Percentiles rank a stretch among this genome's conserved stretches.
Conservation (phyloP, 768 basidiomycete species). For the Lactarius deliciosus region DNA sequence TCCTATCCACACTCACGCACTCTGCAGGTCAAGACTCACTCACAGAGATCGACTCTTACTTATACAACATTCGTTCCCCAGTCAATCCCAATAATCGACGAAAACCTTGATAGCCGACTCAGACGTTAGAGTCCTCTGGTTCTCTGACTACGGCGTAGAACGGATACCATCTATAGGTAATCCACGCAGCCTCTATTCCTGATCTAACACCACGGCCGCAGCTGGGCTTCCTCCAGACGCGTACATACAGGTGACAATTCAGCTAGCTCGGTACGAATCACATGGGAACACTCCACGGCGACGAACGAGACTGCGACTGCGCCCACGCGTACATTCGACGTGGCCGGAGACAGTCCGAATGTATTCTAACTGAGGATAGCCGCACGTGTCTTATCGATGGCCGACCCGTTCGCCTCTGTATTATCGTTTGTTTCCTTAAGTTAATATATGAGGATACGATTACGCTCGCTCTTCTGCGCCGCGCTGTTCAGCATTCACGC, state of each 20-base stretch:
- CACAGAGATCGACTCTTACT: slow-evolving; percentile 62
- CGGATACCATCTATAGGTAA: slow-evolving; percentile 80
- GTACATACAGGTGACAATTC: slow-evolving; percentile 86
- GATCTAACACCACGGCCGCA: slow-evolving; percentile 30
- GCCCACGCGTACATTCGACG: slow-evolving; percentile 80
- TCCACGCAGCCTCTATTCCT: slow-evolving; percentile 16
- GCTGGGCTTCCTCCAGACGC: slow-evolving; percentile 70
- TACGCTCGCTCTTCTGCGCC: slow-evolving; percentile 52
- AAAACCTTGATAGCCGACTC: slow-evolving; percentile 71
- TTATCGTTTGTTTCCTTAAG: slow-evolving; percentile 2
- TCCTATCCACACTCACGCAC: slow-evolving; percentile 8
- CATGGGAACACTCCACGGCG: slow-evolving; percentile 74
- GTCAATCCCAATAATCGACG: slow-evolving; percentile 78
- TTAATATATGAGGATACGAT: slow-evolving; percentile 30
- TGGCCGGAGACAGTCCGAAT: slow-evolving; percentile 83
- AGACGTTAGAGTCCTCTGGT: slow-evolving; percentile 81
- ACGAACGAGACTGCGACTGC: slow-evolving; percentile 94
- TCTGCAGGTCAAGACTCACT: slow-evolving; percentile 25
- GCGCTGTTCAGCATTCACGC: slow-evolving; percentile 72
- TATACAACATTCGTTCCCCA: slow-evolving; percentile 69
- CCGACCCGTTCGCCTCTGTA: slow-evolving; percentile 50
- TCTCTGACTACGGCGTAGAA: slow-evolving; percentile 75
- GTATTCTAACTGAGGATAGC: slow-evolving; percentile 64
- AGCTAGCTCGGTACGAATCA: slow-evolving; percentile 87
- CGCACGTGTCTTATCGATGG: slow-evolving; percentile 75